These are phyloP conservation scores for Pythium myriotylum DNA, from an alignment of 352 stramenopile species.

Conservation along the genomic window DNA sequence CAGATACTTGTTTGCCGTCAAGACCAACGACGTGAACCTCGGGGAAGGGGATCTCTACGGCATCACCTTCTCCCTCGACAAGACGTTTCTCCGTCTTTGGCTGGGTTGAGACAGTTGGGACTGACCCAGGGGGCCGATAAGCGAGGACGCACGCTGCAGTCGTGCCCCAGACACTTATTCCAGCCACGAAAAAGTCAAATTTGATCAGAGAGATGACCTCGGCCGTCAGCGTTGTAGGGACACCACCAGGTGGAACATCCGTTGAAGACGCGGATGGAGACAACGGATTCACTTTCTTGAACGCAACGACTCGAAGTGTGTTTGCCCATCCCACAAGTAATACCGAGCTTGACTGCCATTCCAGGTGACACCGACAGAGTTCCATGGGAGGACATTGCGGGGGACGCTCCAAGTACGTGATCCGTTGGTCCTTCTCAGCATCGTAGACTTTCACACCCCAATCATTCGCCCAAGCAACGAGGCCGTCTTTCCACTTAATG, in stretches of 20 bases:
- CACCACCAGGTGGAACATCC: slow-evolving; percentile 21
- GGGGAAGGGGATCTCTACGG: slow-evolving; percentile 72
- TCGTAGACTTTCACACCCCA: slow-evolving; percentile 89
- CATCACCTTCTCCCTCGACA: slow-evolving; percentile 74
- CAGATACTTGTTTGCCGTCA: slow-evolving; percentile 85
- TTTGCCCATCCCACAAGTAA: slow-evolving; percentile 79
- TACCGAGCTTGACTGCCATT: slow-evolving; percentile 64
- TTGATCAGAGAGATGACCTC: slow-evolving; percentile 75
- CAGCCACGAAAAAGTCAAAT: slow-evolving; percentile 86
- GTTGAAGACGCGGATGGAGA: slow-evolving; percentile 39
- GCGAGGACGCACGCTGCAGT: slow-evolving; percentile 67
- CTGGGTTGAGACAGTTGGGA: slow-evolving; percentile 20
- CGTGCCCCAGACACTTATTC: slow-evolving; percentile 66
- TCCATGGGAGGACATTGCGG: slow-evolving; percentile 83
- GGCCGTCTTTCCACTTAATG: slow-evolving; percentile 79
- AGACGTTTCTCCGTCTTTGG: slow-evolving; percentile 40
- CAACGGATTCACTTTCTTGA: slow-evolving; percentile 49
- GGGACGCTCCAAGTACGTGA: slow-evolving; percentile 84
- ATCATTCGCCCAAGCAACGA: slow-evolving; percentile 86
- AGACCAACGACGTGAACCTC: slow-evolving; percentile 89
- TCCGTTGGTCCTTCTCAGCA: slow-evolving; percentile 64
- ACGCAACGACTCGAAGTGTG: slow-evolving; percentile 77
- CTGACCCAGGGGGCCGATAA: slow-evolving; percentile 66
- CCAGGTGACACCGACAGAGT: slow-evolving; percentile 77
- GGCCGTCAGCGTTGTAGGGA: slow-evolving; percentile 44